Conservation (phyloP, 306 rosid genomes). For the Morella rubra region DNA sequence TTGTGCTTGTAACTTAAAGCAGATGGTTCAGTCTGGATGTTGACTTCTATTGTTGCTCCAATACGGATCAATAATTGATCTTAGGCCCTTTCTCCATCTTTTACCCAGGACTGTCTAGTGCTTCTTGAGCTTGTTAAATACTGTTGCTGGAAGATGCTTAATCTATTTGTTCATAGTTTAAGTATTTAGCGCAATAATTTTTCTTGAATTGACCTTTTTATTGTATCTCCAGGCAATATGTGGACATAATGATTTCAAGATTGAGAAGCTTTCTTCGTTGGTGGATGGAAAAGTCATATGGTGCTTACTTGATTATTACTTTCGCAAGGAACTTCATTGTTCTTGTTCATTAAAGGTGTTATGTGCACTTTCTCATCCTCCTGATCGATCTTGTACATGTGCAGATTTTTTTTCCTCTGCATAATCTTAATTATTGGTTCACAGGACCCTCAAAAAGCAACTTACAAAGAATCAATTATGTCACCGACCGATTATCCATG, state of each 20-base stretch:
- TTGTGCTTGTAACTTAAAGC: background rate
- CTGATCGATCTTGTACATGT: constrained; percentile 12
- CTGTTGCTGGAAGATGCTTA: background rate
- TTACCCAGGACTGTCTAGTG: background rate
- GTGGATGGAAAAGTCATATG: constrained; percentile 96
- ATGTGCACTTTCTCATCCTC: constrained; percentile 13
- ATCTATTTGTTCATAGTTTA: background rate
- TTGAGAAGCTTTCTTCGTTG: constrained; percentile 59
- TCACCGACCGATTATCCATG: constrained; percentile 60
- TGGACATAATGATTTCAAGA: constrained; percentile 54
- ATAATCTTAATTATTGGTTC: constrained; percentile 24
- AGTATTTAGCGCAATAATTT: background rate
- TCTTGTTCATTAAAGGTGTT: constrained; percentile 67
- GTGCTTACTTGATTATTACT: constrained; percentile 92
- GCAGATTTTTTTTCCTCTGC: constrained; percentile 5
- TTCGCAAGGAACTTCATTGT: constrained; percentile 71
- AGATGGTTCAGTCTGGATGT: background rate
- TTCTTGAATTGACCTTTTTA: background rate
- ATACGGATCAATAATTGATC: background rate
- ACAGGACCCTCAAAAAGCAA: constrained; percentile 53
- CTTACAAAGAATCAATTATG: constrained; percentile 64
- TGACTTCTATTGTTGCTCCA: background rate
- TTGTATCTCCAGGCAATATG: constrained; percentile 66
- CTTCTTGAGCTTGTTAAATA: background rate
- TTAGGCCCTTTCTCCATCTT: background rate